Evolutionary conservation across 2,329 filamentous ascomycete species (phyloP), one percentile per base, ranked within the genome.

Genomic region (Aspergillus glaucus): DNA sequence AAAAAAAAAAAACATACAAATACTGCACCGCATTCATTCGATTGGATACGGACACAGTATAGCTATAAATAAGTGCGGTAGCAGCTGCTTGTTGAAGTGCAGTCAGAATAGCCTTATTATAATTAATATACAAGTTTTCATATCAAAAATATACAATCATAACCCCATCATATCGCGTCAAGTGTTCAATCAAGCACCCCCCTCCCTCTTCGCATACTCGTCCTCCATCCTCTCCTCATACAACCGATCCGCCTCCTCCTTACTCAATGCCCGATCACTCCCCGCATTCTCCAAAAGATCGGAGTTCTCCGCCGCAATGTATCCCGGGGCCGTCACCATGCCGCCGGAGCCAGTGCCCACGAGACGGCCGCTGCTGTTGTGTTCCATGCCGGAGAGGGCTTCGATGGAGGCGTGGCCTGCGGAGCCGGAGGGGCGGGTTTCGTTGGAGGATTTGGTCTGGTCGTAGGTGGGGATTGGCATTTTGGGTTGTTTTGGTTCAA

Each of bases 221-320:
- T 73, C 72, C 60, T 73, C 73, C 59, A 75, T 75, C 12, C 69
- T 64, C 56, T 75, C 71, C 51, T 72, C 65, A 51, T 74, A 75
- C 37, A 71, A 50, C 10, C 65, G 62, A 50, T 74, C 71, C 2
- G 67, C 70, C 49, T 74, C 70, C 43, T 69, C 69, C 53, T 66
- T 66, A 47, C 63, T 73, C 61, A 68, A 47, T n/a, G 56, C 49
- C 19, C 52, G 55, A 19, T 60, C 56, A 17, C 55, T 50, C 7
- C 56, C 55, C 12, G 51, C 43, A 26, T 52, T 52, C 42, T 53
- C 55, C 24, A 50, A 42, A 17, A 51, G 44, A 34, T 55, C 53
- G 34, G 46, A 22, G 12, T 51, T 50, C 40, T 53, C 45, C 1
- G 48, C 49, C 4, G 45, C 32, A 4, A 55, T 50, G 10, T 53